Base-by-base conservation (phyloP, 148 eudicot genomes). In the Polygonum aviculare region DNA sequence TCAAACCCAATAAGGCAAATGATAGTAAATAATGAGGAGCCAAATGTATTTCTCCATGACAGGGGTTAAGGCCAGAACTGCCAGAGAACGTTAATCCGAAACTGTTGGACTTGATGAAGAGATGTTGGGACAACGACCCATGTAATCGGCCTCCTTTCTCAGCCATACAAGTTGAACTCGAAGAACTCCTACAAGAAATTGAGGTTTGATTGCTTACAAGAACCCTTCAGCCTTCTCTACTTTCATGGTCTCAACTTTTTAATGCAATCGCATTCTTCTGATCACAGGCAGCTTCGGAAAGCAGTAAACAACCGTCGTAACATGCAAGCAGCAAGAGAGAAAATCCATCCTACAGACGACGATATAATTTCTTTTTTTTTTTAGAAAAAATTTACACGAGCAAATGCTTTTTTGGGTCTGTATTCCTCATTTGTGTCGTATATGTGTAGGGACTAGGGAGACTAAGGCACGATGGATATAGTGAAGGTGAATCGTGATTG, bases 31-130 rank as follows among this genome's bases (percentile, higher is more conserved):
- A 54, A n/a, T 54, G n/a, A 54, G 60, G 60, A 3, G 59, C 12
- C 15, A 9, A 59, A 35, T 31, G 4, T 36, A 5, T 60, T 15
- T 60, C 14, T 60, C 38, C 36, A 60, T 69, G 11, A 47, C 74
- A 94, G 98, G 98, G 98, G 7, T 85, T 87, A 21, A 90, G 98
- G 49, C 98, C 98, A 48, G 90, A 91, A 52, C 84, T 90, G 82
- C 98, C 97, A 11, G 80, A 84, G 67, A 75, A 83, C 75, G 79
- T 84, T 50, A 88, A 88, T 82, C 97, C 98, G 2, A 88, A 82
- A 83, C 73, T 91, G 77, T 74, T 83, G 78, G 85, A 86, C 52
- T 72, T 94, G 82, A 94, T 94, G 91, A 84, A 81, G 81, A 90
- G 87, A 80, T 88, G 98, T 80, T 94, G 98, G 98, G 90, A 87